Evolutionary conservation across 331 rosid species (phyloP), one percentile per base, ranked within the genome.

Genomic region (Ulmus americana): DNA sequence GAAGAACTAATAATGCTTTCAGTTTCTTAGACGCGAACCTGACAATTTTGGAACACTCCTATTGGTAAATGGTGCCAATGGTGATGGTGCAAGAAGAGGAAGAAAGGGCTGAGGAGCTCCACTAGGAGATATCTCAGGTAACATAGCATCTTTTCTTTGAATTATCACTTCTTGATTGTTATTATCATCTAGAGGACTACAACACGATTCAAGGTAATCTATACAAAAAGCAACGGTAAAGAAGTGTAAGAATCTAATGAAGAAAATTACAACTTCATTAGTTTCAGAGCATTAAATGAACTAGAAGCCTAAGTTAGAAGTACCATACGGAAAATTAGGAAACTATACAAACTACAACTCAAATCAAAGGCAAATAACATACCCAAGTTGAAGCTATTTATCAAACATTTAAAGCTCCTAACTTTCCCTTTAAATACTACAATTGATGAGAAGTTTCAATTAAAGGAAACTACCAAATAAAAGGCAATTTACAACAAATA

Each of bases 71-170:
- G 97, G 97, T 61, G 75, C 71, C 79, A 92, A 49, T 6, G 98
- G 98, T 44, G 97, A 89, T 22, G 98, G 98, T 35, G 98, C 98
- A 68, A 89, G 83, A 74, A 88, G 84, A 58, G 98, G 98, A 76
- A 92, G 76, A 68, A 89, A 86, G 10, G 98, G 98, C 62, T 77
- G 85, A 3, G 95, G 97, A 79, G 90, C 61, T 65, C 77, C 88
- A 45, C 75, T 73, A 6, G 96, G 97, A 1, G 98, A 72, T 54
- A 86, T 59, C 85, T 74, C 43, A 13, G 97, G 91, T 20, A 83
- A 58, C 79, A 80, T 72, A 41, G 77, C 59, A 55, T 77, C 86
- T 70, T 40, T 63, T 60, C 64, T 83, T 68, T 69, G 80, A 71
- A 55, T 79, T 47, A 5, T 14, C 68, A 46, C 63, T 65, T 62